A percentile compares a stretch with the other conserved stretches of the same genome.
These are phyloP conservation scores for Pseudocercospora pini-densiflorae DNA, from an alignment of 2,329 filamentous ascomycete genomes.

Conservation along the genomic window DNA sequence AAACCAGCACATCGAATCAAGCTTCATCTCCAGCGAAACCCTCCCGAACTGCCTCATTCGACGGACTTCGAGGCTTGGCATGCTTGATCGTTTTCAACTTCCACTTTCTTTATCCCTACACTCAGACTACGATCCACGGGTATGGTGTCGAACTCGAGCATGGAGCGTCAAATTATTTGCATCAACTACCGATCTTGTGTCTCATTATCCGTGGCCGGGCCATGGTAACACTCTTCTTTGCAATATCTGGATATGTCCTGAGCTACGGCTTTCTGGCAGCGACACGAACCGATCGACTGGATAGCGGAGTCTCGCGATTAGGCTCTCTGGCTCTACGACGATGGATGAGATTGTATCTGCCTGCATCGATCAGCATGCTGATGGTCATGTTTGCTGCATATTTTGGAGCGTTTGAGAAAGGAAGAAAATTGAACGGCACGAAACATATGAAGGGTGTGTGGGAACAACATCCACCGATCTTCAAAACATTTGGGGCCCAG, in stretches of 20 bases:
- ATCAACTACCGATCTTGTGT: slow-evolving; percentile 23
- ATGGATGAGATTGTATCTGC: slow-evolving; percentile 20
- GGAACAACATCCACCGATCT: slow-evolving; percentile 24
- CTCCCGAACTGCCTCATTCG: slow-evolving; percentile 17
- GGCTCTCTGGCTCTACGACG: slow-evolving; percentile 17
- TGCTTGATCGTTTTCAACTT: slow-evolving; percentile 27
- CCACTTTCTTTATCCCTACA: slow-evolving; percentile 22
- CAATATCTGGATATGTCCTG: slow-evolving; percentile 25
- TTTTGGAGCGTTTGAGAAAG: slow-evolving; percentile 18
- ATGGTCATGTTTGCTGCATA: slow-evolving; percentile 17
- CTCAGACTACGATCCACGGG: background rate
- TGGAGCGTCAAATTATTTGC: slow-evolving; percentile 2
- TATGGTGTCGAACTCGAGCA: slow-evolving; percentile 7
- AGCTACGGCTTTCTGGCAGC: slow-evolving; percentile 19
- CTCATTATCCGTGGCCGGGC: slow-evolving; percentile 24
- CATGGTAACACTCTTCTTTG: slow-evolving; percentile 27
- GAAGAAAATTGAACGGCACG: slow-evolving; percentile 7
- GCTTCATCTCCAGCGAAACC: background rate
- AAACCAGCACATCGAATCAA: background rate
- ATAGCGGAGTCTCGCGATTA: slow-evolving; percentile 5
- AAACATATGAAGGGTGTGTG: slow-evolving; percentile 16
- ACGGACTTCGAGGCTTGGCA: slow-evolving; percentile 23
- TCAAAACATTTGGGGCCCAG: background rate
- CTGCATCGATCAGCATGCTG: slow-evolving; percentile 23
- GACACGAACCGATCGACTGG: background rate